Percentiles rank a stretch among this genome's conserved stretches.
These are phyloP conservation scores for Leishmania arabica DNA, from an alignment of 208 protist genomes.

Conservation along the genomic window DNA sequence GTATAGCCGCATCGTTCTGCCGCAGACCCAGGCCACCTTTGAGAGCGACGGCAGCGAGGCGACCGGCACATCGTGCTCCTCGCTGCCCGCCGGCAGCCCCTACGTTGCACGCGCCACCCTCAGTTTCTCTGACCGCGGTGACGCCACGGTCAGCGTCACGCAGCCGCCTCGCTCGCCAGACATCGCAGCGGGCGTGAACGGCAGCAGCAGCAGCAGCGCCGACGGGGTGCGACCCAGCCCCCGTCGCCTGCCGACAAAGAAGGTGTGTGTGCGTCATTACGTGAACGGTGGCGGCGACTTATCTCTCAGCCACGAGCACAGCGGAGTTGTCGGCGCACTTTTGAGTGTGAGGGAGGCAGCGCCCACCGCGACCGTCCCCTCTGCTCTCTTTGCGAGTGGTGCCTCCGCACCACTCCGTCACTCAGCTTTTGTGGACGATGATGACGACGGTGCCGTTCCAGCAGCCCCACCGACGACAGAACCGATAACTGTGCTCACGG, in stretches of 20 bases:
- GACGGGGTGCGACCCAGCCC: slow-evolving; percentile 16
- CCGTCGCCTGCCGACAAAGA: slow-evolving; percentile 32
- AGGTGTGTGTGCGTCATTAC: slow-evolving; percentile 35
- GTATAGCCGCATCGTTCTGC: slow-evolving; percentile 53
- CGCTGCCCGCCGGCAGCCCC: slow-evolving; percentile 3
- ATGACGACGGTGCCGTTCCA: neutral
- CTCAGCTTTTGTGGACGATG: neutral
- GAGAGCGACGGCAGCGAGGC: neutral
- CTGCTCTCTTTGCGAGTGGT: neutral
- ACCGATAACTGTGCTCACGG: neutral
- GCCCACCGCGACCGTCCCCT: neutral
- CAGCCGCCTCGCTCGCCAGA: slow-evolving; percentile 10
- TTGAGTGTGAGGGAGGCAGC: slow-evolving; percentile 4
- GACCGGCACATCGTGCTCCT: slow-evolving; percentile 1
- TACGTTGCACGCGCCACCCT: neutral
- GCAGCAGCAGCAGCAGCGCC: neutral
- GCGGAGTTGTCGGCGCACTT: slow-evolving; percentile 4
- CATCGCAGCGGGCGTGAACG: too few species aligned
- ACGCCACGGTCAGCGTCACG: neutral
- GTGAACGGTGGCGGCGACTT: slow-evolving; percentile 8
- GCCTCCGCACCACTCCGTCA: neutral
- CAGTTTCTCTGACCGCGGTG: neutral
- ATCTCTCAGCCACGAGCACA: neutral
- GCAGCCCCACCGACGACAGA: neutral
- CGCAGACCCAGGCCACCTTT: neutral